phyloP scores from a whole-genome alignment of 176 grass and related monocot genomes.

The Musa itinerans region DNA sequence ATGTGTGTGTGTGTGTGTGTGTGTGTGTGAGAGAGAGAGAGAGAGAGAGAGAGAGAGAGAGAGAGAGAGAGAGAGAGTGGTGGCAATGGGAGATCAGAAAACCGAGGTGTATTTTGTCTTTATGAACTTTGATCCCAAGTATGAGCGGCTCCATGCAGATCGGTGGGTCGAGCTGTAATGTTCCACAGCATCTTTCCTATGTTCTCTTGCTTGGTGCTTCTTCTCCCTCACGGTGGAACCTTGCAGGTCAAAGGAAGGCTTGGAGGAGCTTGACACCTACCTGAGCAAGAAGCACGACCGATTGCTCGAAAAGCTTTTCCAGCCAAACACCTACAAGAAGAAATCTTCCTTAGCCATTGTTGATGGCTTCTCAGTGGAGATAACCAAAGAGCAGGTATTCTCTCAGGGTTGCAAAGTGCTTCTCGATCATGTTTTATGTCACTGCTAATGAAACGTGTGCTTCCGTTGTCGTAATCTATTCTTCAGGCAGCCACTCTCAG shows the following conservation, averaged over 20 bases:
- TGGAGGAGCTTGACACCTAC: slow-evolving; percentile 56
- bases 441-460: not conserved
- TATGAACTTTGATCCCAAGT: slow-evolving; percentile 94
- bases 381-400: slow-evolving; percentile 60
- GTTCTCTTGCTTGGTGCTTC: not conserved
- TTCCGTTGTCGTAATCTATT: not conserved
- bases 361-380: slow-evolving; percentile 84
- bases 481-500: slow-evolving; percentile 52
- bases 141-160: slow-evolving; percentile 65
- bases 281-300: slow-evolving; percentile 84
- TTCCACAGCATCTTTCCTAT: not conserved
- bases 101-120: slow-evolving; percentile 94
- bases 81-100: slow-evolving; percentile 50
- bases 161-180: slow-evolving; percentile 25
- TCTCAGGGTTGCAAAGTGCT: not conserved
- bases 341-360: slow-evolving; percentile 85
- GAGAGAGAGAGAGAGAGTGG: slow-evolving; percentile 9
- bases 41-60: not conserved
- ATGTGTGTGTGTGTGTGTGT: too few species aligned
- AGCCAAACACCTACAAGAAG: slow-evolving; percentile 59
- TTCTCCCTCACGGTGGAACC: not conserved
- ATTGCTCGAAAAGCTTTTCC: slow-evolving; percentile 61
- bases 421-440: not conserved
- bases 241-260: slow-evolving; percentile 67
- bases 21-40: too few species aligned